Evolutionary conservation across 768 basidiomycete genomes (phyloP), one percentile per base, ranked within the genome.

Genomic region (Cyathus striatus): DNA sequence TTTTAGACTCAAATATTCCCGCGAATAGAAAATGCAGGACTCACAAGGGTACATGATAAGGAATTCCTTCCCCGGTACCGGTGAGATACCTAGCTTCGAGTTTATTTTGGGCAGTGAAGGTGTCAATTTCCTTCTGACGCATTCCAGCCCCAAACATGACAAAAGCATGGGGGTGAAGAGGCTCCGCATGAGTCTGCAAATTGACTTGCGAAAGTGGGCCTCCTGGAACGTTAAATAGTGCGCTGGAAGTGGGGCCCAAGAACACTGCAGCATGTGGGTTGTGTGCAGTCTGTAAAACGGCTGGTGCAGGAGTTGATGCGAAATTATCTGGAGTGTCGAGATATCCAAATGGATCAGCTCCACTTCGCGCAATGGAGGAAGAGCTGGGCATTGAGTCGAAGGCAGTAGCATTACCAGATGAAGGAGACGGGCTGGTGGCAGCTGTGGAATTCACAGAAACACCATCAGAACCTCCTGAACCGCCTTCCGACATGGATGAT

Each of bases 61-160:
- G 85, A 49, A 90, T 78, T 7, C 65, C 66, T 41, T 76, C 73
- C 21, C 64, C 68, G 42, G 60, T 63, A 7, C 78, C 80, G 2
- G 66, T 58, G 20, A 76, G 51, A 30, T 79, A 79, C 26, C 61
- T 70, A 0, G 73, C 85, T 51, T 78, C 77, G 35, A 91, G 62
- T 24, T 79, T 83, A 52, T 87, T 68, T 33, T 71, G 70, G 0
- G 88, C 81, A 0, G 84, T 88, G 57, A 72, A 88, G 12, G 72
- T 71, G 54, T 95, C 92, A 33, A 95, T 71, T 47, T 90, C 81
- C 57, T 90, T 91, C 60, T 93, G 90, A 22, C 78, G 69, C 69
- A 81, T 81, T 2, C 92, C 92, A 4, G 91, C 83, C 17, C 90
- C 90, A 51, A 94, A 90, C 1, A 90, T 87, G 7, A 93, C 82